Evolutionary conservation across 495 filamentous ascomycete genomes (phyloP).

Genomic region (Achaetomiella virescens): DNA sequence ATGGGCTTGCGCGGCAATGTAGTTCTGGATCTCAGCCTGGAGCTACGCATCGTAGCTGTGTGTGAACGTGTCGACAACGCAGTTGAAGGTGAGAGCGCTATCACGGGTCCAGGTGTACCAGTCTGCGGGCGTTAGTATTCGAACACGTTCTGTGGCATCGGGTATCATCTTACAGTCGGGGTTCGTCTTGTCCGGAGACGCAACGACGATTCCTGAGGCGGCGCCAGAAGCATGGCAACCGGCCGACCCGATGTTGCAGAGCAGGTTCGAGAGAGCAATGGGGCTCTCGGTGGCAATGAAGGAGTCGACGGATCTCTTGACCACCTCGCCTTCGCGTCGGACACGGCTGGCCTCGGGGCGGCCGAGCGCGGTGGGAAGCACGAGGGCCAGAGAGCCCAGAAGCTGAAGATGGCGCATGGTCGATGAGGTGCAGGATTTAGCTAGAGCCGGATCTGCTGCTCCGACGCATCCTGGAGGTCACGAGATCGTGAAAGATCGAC

Average conservation of each 20-base stretch:
- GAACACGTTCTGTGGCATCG: neutral
- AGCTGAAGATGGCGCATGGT: too few relatives aligned
- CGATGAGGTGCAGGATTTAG: too few relatives aligned
- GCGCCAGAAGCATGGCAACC: slow-evolving; percentile 44
- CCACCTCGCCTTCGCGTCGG: slow-evolving; percentile 34
- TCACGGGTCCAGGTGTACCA: slow-evolving; percentile 68
- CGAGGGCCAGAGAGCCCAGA: too few relatives aligned
- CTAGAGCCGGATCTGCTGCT: too few relatives aligned
- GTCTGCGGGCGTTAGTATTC: slow-evolving; percentile 28
- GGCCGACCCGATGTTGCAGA: slow-evolving; percentile 53
- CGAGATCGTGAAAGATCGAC: too few relatives aligned
- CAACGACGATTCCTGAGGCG: slow-evolving; percentile 53
- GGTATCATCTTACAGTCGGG: slow-evolving; percentile 51
- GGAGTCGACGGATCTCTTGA: slow-evolving; percentile 41
- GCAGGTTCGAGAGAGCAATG: slow-evolving; percentile 45
- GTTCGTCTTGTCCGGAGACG: slow-evolving; percentile 50
- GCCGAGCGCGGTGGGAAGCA: too few relatives aligned
- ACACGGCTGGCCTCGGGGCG: slow-evolving; percentile 28
- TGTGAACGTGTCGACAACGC: slow-evolving; percentile 52
- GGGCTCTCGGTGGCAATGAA: slow-evolving; percentile 53
- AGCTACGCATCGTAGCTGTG: slow-evolving; percentile 45
- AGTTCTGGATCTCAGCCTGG: slow-evolving; percentile 51
- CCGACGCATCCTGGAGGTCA: too few relatives aligned
- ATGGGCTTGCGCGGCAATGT: slow-evolving; percentile 50
- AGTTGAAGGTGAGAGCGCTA: slow-evolving; percentile 55